Evolutionary conservation across 805 yeast species (phyloP), one percentile per base, ranked within the genome.

Genomic region (Saturnispora gosingensis): DNA sequence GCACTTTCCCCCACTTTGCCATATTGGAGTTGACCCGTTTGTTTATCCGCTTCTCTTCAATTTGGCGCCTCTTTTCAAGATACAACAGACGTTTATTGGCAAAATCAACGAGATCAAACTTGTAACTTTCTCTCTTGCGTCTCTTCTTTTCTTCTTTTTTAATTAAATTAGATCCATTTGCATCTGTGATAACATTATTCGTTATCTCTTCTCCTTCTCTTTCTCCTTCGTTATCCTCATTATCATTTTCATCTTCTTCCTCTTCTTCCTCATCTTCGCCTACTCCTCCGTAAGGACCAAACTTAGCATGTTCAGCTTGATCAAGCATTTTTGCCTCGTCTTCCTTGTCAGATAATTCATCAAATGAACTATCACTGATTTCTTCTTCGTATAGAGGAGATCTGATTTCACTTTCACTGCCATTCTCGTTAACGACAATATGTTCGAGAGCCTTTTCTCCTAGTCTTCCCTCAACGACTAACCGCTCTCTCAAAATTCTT

Each of bases 371-470:
- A 28, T 34, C 35, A n/a, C 50, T 44, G 4, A 28, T 16, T n/a
- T 24, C 32, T 9, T 52, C 49, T 10, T 39, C 46, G 16, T 43
- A 48, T 16, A 49, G 16, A 7, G 54, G 47, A 13, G 50, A 48
- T n/a, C 11, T 20, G 1, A 48, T 15, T 15, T 45, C 16, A 4
- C 27, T 16, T 7, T 45, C 45, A 40, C 24, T 38, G 22, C 44
- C 16, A 34, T 18, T 27, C 4, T 48, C 50, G n/a, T 45, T 51
- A 13, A 32, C 35, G 16, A 63, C 69, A 70, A 86, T 71, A 48
- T 78, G 73, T 54, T 84, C 79, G 46, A 91, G 66, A 0, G 97
- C 95, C 48, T 72, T 72, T 63, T 90, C 97, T 3, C 91, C 93
- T 49, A 81, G 70, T 51, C 86, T 72, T 30, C 95, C 86, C 64